These are phyloP conservation scores for Colletotrichum costaricense DNA, from an alignment of 2,329 filamentous ascomycete species.

Conservation along the genomic window DNA sequence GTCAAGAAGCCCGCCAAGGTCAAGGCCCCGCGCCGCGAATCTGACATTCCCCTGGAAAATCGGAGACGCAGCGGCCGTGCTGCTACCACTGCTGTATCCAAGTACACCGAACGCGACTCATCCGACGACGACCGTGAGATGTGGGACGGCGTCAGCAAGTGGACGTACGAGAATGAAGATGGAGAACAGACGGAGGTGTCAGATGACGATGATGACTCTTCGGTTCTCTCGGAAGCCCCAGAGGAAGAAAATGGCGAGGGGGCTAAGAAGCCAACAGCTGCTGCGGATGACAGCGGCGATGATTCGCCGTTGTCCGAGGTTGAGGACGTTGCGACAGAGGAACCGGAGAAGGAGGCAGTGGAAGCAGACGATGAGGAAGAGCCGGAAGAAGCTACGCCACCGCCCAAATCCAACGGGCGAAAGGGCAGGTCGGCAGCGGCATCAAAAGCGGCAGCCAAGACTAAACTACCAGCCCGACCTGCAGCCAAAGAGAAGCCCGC, in stretches of 20 bases:
- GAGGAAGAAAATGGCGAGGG: conserved; percentile 31
- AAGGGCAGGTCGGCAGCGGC: conserved; percentile 22
- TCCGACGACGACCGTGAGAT: conserved; percentile 71
- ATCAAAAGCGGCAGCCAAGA: conserved; percentile 26
- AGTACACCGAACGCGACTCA: conserved; percentile 68
- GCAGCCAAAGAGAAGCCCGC: conserved; percentile 35
- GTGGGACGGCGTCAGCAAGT: conserved; percentile 69
- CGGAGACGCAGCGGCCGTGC: conserved; percentile 67
- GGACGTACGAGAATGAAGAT: conserved; percentile 63
- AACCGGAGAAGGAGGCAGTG: conserved; percentile 36
- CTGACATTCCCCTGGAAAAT: conserved; percentile 48
- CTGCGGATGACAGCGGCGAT: conserved; percentile 34
- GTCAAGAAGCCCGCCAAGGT: conserved; percentile 42
- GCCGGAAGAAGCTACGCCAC: conserved; percentile 27
- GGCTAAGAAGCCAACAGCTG: conserved; percentile 28
- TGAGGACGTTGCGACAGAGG: conserved; percentile 34
- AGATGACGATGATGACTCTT: conserved; percentile 23
- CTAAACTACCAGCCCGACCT: conserved; percentile 33
- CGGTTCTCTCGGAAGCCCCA: conserved; percentile 24
- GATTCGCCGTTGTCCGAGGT: conserved; percentile 27
- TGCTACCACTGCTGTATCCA: conserved; percentile 45
- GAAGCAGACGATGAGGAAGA: conserved; percentile 36
- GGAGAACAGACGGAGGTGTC: conserved; percentile 41
- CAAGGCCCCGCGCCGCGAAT: conserved; percentile 37
- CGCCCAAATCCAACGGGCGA: conserved; percentile 33